phyloP scores from a whole-genome alignment of 768 basidiomycete species.

The Rhizopogon vinicolor region DNA sequence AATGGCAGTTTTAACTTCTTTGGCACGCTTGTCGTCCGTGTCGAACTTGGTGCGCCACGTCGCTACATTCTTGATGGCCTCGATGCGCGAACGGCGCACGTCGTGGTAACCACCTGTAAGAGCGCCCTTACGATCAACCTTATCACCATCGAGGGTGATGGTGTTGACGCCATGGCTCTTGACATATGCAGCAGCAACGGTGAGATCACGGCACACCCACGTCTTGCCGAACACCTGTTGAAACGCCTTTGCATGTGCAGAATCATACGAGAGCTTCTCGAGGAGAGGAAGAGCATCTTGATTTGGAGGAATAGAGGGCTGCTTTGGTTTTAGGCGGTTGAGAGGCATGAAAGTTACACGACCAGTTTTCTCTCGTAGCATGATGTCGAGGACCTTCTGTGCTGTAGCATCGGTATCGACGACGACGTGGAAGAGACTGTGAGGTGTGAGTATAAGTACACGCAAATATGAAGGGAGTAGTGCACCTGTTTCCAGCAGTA shows the following conservation, averaged over 20 bases:
- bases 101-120: conserved; percentile 97
- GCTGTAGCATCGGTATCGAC: conserved; percentile 97
- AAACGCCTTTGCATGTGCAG: conserved; percentile 73
- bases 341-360: conserved; percentile 98
- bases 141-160: conserved; percentile 96
- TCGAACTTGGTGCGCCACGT: conserved; percentile 73
- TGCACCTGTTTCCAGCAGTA: conserved; percentile 91
- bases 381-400: conserved; percentile 83
- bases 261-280: conserved; percentile 76
- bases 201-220: conserved; percentile 90
- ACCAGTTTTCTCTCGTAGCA: conserved; percentile 91
- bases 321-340: conserved; percentile 85
- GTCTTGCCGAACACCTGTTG: conserved; percentile 98
- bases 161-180: conserved; percentile 94
- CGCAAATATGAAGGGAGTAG: not conserved
- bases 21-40: conserved; percentile 54
- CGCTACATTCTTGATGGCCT: conserved; percentile 74
- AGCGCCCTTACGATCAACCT: conserved; percentile 93
- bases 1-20: conserved; percentile 73
- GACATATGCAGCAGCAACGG: conserved; percentile 90
- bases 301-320: conserved; percentile 55
- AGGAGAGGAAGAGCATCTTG: conserved; percentile 80
- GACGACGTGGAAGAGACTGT: conserved; percentile 92
- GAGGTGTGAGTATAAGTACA: conserved; percentile 7
- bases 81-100: conserved; percentile 82